Percentiles rank a stretch among this genome's conserved stretches.
Conservation (phyloP, 768 basidiomycete genomes). For the Thelephora ganbajun region DNA sequence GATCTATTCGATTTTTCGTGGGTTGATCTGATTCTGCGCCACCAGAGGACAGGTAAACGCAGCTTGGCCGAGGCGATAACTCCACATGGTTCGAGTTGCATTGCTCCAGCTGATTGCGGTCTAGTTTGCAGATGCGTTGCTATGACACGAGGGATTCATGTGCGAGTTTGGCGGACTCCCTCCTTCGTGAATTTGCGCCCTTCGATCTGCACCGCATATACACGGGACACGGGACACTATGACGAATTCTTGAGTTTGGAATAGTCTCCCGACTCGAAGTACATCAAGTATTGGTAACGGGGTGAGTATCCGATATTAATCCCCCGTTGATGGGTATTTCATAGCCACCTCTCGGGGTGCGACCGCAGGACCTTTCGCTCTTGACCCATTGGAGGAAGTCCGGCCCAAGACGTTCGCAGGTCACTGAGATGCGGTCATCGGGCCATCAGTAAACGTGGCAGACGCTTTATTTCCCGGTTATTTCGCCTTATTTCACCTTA, state of each 20-base stretch:
- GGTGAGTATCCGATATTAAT: not conserved
- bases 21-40: too few species aligned
- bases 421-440: slow-evolving; percentile 75
- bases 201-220: slow-evolving; percentile 85
- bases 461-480: too few species aligned
- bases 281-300: slow-evolving; percentile 10
- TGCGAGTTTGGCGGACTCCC: slow-evolving; percentile 93
- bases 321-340: slow-evolving; percentile 52
- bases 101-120: not conserved
- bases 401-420: slow-evolving; percentile 95
- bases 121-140: slow-evolving; percentile 59
- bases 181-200: slow-evolving; percentile 92
- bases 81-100: not conserved
- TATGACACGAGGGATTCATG: slow-evolving; percentile 80
- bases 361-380: slow-evolving; percentile 87
- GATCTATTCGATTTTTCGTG: too few species aligned
- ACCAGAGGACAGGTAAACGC: too few species aligned
- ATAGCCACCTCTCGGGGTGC: slow-evolving; percentile 90
- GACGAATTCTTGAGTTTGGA: slow-evolving; percentile 80
- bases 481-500: too few species aligned
- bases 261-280: slow-evolving; percentile 90
- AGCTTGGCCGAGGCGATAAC: slow-evolving; percentile 23
- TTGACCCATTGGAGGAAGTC: slow-evolving; percentile 83
- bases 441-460: too few species aligned
- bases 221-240: slow-evolving; percentile 94